Conservation (phyloP, 192 early-diverging fungal species). For the Umbelopsis sp. region DNA sequence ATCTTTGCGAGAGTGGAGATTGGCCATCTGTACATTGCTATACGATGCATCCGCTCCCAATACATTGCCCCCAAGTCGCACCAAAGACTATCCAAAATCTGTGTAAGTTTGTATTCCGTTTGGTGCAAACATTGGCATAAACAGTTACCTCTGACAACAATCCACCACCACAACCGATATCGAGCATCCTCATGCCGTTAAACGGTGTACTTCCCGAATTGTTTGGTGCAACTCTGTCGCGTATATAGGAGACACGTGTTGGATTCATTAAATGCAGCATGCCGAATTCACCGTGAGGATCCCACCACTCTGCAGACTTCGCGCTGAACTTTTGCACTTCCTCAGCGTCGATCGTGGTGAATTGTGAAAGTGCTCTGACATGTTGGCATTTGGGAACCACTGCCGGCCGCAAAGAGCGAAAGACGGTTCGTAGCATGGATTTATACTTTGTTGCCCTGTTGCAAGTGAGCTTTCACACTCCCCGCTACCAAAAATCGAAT, state of each 20-base stretch:
- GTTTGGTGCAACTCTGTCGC: slow-evolving; percentile 44
- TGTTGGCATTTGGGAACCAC: background rate
- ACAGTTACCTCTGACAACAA: slow-evolving; percentile 74
- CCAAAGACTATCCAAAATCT: slow-evolving; percentile 55
- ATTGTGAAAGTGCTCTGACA: slow-evolving; percentile 10
- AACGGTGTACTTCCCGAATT: slow-evolving; percentile 43
- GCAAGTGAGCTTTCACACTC: too few species aligned
- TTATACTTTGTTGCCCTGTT: background rate
- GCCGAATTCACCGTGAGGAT: slow-evolving; percentile 80
- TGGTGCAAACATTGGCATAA: background rate
- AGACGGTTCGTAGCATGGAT: background rate
- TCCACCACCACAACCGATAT: slow-evolving; percentile 96
- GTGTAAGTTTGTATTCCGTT: background rate
- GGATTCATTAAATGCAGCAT: slow-evolving; percentile 83
- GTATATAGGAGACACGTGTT: slow-evolving; percentile 76
- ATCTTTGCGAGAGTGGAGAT: slow-evolving; percentile 69
- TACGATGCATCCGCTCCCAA: slow-evolving; percentile 83
- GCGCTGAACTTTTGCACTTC: slow-evolving; percentile 80
- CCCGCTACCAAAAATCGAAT: too few species aligned
- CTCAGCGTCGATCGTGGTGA: slow-evolving; percentile 60
- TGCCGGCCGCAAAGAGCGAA: background rate
- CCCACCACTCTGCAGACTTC: slow-evolving; percentile 87
- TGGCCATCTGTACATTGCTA: slow-evolving; percentile 86
- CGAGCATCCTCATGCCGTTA: slow-evolving; percentile 65
- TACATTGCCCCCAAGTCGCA: slow-evolving; percentile 73